phyloP scores from a whole-genome alignment of 169 alveolate species.

The Miamiensis avidus region DNA sequence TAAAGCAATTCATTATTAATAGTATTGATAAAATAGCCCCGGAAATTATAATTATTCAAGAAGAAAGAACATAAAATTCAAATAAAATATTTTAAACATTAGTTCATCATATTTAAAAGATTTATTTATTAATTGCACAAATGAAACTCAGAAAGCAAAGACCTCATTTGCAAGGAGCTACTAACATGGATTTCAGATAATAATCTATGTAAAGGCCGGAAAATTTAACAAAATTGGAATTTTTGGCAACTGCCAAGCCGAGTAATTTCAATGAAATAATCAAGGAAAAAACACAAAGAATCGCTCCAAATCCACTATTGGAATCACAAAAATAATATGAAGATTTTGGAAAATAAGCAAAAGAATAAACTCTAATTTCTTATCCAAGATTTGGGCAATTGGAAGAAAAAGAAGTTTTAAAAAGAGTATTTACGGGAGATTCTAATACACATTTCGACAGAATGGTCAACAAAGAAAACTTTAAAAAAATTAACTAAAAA shows the following conservation, averaged over 20 bases:
- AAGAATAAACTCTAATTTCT: conserved; percentile 22
- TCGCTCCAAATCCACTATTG: conserved; percentile 24
- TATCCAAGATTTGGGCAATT: conserved; percentile 52
- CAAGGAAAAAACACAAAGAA: conserved; percentile 17
- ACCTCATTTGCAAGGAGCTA: conserved; percentile 64
- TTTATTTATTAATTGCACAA: too few relatives aligned
- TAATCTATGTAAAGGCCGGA: conserved; percentile 3
- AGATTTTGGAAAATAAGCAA: conserved; percentile 20
- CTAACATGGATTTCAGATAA: conserved; percentile 65
- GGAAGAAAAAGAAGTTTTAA: conserved; percentile 54
- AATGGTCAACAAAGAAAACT: conserved; percentile 27
- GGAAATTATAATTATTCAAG: too few relatives aligned
- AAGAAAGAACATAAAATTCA: too few relatives aligned
- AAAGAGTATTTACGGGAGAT: conserved; percentile 62
- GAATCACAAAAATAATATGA: conserved; percentile 45
- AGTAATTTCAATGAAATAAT: conserved; percentile 29
- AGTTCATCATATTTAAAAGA: too few relatives aligned
- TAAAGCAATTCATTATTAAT: too few relatives aligned
- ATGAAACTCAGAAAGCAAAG: conserved; percentile 74
- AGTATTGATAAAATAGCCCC: too few relatives aligned
- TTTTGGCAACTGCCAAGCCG: conserved; percentile 31
- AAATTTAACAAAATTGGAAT: conserved; percentile 24
- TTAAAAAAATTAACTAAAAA: conserved; percentile 13
- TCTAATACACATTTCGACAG: conserved; percentile 50
- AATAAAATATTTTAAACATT: too few relatives aligned